Evolutionary conservation across 164 flowering plant genomes (phyloP).

Genomic region (Warburgia ugandensis): DNA sequence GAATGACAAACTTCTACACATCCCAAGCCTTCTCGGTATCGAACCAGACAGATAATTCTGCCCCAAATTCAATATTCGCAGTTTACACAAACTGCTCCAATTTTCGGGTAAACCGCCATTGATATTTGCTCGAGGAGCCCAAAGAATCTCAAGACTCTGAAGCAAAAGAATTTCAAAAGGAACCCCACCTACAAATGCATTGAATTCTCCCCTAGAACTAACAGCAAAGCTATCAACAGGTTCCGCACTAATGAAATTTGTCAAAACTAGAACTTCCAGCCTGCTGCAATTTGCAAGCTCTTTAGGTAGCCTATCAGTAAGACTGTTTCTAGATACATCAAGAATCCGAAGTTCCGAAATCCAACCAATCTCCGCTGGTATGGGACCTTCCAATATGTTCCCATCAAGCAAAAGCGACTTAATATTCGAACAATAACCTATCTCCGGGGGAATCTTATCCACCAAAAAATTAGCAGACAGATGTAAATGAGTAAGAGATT

Average conservation of each 20-base stretch:
- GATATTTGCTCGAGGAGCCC: conserved; percentile 78
- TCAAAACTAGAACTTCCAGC: conserved; percentile 42
- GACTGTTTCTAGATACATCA: conserved; percentile 69
- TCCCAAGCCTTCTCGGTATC: conserved; percentile 36
- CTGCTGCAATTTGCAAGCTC: conserved; percentile 45
- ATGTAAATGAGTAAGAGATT: conserved; percentile 32
- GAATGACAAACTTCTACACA: conserved; percentile 42
- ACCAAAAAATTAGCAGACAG: conserved; percentile 45
- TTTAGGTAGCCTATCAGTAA: conserved; percentile 46
- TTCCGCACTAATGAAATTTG: conserved; percentile 36
- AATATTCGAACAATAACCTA: conserved; percentile 50
- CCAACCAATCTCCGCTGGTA: conserved; percentile 51
- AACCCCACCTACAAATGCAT: conserved; percentile 51
- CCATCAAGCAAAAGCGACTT: conserved; percentile 44
- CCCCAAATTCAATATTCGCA: conserved; percentile 47
- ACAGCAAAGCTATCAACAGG: conserved; percentile 6
- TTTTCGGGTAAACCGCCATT: conserved; percentile 39
- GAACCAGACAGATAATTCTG: conserved; percentile 45
- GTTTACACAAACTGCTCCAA: conserved; percentile 35
- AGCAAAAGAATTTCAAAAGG: conserved; percentile 40
- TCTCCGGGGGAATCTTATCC: conserved; percentile 38
- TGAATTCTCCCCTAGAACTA: conserved; percentile 41
- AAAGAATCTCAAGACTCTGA: conserved; percentile 42
- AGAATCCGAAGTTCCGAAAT: conserved; percentile 45
- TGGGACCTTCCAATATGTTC: conserved; percentile 48